phyloP scores from a whole-genome alignment of 2,329 filamentous ascomycete genomes.

The Alternaria tenuissima region DNA sequence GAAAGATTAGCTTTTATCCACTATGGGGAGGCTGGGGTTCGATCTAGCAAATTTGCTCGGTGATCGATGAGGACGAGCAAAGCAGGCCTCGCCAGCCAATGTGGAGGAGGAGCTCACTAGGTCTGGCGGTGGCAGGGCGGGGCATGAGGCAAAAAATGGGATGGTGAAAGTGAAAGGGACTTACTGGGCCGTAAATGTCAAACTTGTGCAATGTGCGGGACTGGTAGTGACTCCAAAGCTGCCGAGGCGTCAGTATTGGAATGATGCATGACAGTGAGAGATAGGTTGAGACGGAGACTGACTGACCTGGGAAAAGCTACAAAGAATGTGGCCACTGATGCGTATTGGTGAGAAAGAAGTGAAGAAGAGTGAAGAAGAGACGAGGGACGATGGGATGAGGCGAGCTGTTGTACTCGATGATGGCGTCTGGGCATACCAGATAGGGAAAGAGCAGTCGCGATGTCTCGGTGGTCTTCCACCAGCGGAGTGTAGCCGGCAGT shows the following conservation, averaged over 20 bases:
- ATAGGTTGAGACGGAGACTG: conserved; percentile 8
- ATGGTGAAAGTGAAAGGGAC: conserved; percentile 28
- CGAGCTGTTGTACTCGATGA: conserved; percentile 28
- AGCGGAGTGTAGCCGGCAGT: conserved; percentile 23
- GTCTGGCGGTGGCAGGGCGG: conserved; percentile 2
- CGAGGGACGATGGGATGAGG: conserved; percentile 18
- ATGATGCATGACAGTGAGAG: conserved; percentile 2
- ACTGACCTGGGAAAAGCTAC: conserved; percentile 54
- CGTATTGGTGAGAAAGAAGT: conserved; percentile 53
- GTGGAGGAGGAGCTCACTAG: conserved; percentile 9
- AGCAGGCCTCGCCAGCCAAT: conserved; percentile 6
- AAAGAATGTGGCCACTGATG: conserved; percentile 57
- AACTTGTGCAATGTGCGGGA: conserved; percentile 51
- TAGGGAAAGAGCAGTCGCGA: conserved; percentile 39
- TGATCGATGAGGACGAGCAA: conserved; percentile 34
- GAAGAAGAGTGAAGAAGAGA: conserved; percentile 42
- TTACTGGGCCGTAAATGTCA: conserved; percentile 53
- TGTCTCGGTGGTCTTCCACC: conserved; percentile 18
- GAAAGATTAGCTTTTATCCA: conserved; percentile 21
- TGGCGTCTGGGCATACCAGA: conserved; percentile 32
- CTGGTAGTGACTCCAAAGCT: conserved; percentile 55
- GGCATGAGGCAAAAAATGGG: conserved; percentile 17
- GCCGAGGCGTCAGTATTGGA: conserved; percentile 26
- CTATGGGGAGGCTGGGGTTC: not conserved
- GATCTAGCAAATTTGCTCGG: not conserved